Evolutionary conservation across 768 basidiomycete species (phyloP).

Genomic region (Russula brevipes): DNA sequence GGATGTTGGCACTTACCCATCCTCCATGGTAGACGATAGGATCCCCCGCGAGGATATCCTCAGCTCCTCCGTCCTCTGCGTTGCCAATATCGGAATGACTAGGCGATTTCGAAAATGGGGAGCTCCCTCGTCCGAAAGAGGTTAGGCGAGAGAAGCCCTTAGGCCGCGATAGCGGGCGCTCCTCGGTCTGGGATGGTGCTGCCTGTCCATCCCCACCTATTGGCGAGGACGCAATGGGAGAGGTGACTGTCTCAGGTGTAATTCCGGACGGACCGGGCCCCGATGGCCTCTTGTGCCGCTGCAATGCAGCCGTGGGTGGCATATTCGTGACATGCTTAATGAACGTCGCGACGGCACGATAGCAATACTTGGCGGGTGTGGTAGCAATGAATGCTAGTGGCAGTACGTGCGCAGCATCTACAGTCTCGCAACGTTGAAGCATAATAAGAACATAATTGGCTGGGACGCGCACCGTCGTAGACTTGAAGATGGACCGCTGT

Average conservation of each 20-base stretch:
- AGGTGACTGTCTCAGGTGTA: background rate
- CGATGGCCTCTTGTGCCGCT: background rate
- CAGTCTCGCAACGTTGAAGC: background rate
- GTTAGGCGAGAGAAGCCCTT: background rate
- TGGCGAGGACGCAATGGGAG: background rate
- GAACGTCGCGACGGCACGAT: constrained; percentile 73
- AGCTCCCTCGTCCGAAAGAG: background rate
- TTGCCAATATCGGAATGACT: background rate
- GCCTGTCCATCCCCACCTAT: background rate
- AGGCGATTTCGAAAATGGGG: background rate
- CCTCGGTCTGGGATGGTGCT: background rate
- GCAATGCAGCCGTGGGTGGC: constrained; percentile 20
- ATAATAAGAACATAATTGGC: constrained; percentile 9
- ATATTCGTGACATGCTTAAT: constrained; percentile 61
- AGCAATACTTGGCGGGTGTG: constrained; percentile 74
- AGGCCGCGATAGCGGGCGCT: background rate
- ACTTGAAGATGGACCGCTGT: constrained; percentile 90
- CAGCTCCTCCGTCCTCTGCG: constrained; percentile 12
- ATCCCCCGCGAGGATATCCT: constrained; percentile 51
- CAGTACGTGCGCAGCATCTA: constrained; percentile 67
- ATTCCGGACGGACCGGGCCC: background rate
- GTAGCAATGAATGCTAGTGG: constrained; percentile 70
- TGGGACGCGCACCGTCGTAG: constrained; percentile 61
- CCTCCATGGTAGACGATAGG: constrained; percentile 47
- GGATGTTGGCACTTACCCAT: constrained; percentile 36